Evolutionary conservation across 805 yeast species (phyloP), one percentile per base, ranked within the genome.

Genomic region (Candida nemodendra): DNA sequence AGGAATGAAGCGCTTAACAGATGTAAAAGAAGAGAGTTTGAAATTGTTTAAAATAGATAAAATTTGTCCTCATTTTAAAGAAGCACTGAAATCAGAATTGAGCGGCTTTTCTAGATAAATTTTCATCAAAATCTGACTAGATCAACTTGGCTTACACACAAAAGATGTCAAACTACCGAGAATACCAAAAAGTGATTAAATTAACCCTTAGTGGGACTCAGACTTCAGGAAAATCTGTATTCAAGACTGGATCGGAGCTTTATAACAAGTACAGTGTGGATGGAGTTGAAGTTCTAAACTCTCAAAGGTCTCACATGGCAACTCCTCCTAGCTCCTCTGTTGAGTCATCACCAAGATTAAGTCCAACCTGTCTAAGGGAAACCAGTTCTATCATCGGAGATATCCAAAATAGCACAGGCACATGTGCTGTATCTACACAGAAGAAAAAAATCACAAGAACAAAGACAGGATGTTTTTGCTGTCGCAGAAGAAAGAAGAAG

Each of bases 401-500:
- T 18, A 24, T 5, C 16, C 27, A 21, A 30, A 23, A 18, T 30
- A 15, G 42, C 9, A 19, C 36, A 18, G 32, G 30, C 8, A 18
- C 7, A 19, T 13, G 18, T 15, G 28, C 5, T 18, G 22, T 30
- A 34, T 27, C 29, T 27, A 11, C 24, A 17, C 28, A 36, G 24
- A 49, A 53, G 34, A 50, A 48, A 41, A 62, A 62, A 41, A 62
- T 62, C 18, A 57, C 63, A 6, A 52, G 66, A 38, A 61, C 66
- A 2, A 64, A 63, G 35, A 62, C 67, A 2, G 69, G 69, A 2
- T 64, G 69, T 39, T 59, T 59, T 42, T 62, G 67, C 36, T 64
- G 69, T 35, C 59, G 68, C 17, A 55, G 45, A 32, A 49, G 68
- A 34, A 62, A 62, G 61, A 64, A 62, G 64, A 64, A 64, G 50